Percentiles rank a stretch among this genome's conserved stretches.
phyloP scores from a whole-genome alignment of 805 yeast genomes.

The Ogataea ramenticola region DNA sequence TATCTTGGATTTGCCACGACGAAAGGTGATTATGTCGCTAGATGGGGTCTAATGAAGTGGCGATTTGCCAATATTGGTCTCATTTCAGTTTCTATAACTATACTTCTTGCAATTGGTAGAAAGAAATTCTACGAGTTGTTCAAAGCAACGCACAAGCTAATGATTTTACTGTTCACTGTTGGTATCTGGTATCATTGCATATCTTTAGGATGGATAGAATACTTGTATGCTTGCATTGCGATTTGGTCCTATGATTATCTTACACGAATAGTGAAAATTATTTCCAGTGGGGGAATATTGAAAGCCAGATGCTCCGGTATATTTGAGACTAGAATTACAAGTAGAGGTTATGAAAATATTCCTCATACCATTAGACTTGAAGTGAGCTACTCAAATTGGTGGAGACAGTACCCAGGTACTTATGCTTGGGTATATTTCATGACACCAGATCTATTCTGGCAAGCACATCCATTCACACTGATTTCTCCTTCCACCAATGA shows the following conservation, averaged over 20 bases:
- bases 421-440: conserved; percentile 52
- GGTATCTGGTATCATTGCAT: conserved; percentile 42
- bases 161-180: conserved; percentile 34
- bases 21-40: conserved; percentile 26
- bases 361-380: conserved; percentile 40
- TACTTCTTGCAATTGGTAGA: conserved; percentile 27
- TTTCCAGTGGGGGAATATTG: conserved; percentile 53
- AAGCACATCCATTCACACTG: conserved; percentile 63
- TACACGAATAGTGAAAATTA: conserved; percentile 45
- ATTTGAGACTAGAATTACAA: conserved; percentile 9
- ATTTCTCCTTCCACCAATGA: conserved; percentile 33
- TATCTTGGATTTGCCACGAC: conserved; percentile 30
- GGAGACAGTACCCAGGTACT: conserved; percentile 55
- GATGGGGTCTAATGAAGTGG: conserved; percentile 36
- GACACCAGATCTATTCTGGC: conserved; percentile 42
- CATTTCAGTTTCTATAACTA: conserved; percentile 19
- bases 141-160: conserved; percentile 33
- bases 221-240: conserved; percentile 45
- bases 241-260: conserved; percentile 69
- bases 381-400: conserved; percentile 43
- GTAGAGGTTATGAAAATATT: background rate
- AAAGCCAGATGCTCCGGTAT: conserved; percentile 36
- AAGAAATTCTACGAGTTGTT: conserved; percentile 37
- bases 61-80: conserved; percentile 35
- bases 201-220: conserved; percentile 43